phyloP scores from a whole-genome alignment of 768 basidiomycete species.

The Russula sp. region DNA sequence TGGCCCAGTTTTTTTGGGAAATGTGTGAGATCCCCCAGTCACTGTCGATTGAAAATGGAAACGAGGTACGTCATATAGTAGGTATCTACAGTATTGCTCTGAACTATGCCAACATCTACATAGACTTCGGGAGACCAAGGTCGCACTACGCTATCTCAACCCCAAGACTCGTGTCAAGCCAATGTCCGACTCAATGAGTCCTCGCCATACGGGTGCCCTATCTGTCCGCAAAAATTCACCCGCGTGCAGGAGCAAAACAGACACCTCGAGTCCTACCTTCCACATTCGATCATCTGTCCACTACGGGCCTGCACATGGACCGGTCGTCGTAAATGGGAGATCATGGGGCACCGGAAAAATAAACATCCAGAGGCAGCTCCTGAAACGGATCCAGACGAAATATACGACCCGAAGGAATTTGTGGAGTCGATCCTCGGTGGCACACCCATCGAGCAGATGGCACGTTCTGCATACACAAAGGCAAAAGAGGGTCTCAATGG shows the following conservation, averaged over 20 bases:
- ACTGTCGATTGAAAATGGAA: too few species aligned
- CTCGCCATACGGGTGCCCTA: neutral
- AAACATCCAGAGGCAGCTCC: neutral
- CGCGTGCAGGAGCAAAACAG: neutral
- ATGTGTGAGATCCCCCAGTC: too few species aligned
- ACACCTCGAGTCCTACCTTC: neutral
- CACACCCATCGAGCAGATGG: neutral
- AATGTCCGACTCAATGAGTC: neutral
- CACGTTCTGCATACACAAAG: neutral
- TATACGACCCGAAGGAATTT: neutral
- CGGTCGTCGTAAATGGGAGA: neutral
- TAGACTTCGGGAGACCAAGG: too few species aligned
- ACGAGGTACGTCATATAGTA: too few species aligned
- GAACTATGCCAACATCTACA: too few species aligned
- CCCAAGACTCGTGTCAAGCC: neutral
- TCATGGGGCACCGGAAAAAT: neutral
- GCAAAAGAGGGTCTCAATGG: too few species aligned
- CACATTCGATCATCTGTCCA: neutral
- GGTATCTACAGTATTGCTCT: too few species aligned
- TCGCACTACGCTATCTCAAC: too few species aligned
- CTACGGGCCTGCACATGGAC: neutral
- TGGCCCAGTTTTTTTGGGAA: too few species aligned
- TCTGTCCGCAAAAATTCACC: neutral
- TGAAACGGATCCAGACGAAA: neutral
- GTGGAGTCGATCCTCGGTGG: neutral